A percentile compares a stretch with the other conserved stretches of the same genome.
Evolutionary conservation across 805 yeast species (phyloP).

Genomic region (Candida nemodendra): DNA sequence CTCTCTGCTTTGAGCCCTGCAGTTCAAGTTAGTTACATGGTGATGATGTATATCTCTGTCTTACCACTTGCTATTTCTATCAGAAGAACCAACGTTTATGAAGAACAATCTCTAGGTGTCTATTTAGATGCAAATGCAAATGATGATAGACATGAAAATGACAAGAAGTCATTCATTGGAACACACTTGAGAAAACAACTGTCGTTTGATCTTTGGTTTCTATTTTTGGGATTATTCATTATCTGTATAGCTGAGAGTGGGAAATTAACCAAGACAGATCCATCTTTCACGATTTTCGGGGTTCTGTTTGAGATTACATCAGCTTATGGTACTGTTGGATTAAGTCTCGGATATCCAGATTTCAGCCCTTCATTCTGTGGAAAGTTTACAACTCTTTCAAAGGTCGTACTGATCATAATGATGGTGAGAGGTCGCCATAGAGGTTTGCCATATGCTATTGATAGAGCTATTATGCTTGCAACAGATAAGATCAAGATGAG

Average conservation of each 20-base stretch:
- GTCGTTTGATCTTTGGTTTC: conserved; percentile 93
- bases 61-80: conserved; percentile 94
- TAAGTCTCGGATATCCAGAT: conserved; percentile 80
- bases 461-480: conserved; percentile 89
- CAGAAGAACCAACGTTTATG: conserved; percentile 95
- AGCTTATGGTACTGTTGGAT: conserved; percentile 96
- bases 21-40: conserved; percentile 86
- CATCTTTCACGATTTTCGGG: conserved; percentile 63
- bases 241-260: conserved; percentile 84
- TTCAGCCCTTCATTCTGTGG: conserved; percentile 69
- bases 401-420: conserved; percentile 82
- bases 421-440: conserved; percentile 95
- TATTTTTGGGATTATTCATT: conserved; percentile 80
- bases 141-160: conserved; percentile 38
- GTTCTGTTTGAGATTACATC: conserved; percentile 85
- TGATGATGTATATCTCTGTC: conserved; percentile 98
- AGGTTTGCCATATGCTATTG: conserved; percentile 90
- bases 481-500: conserved; percentile 60
- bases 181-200: conserved; percentile 89
- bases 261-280: conserved; percentile 45
- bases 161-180: conserved; percentile 66
- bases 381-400: conserved; percentile 69
- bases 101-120: conserved; percentile 95
- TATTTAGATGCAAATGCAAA: conserved; percentile 42
- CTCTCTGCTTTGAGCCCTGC: conserved; percentile 78